Percentiles rank a stretch among this genome's conserved stretches.
Conservation (phyloP, 2,329 filamentous ascomycete species). For the Clarireedia monteithiana region DNA sequence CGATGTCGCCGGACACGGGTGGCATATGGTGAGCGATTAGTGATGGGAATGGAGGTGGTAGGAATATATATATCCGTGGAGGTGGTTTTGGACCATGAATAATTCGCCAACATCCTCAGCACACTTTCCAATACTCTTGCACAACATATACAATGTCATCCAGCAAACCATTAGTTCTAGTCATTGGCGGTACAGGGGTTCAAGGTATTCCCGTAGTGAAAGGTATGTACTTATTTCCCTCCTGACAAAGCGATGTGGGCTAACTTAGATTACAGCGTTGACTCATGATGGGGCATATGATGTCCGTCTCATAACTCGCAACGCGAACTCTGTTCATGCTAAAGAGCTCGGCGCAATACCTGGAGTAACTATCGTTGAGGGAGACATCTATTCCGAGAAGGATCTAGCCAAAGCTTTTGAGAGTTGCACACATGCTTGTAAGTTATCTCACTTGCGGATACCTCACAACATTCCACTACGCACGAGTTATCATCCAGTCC, state of each 20-base stretch:
- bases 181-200: conserved; percentile 34
- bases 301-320: conserved; percentile 33
- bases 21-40: neutral
- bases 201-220: conserved; percentile 32
- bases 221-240: conserved; percentile 15
- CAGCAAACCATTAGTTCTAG: conserved; percentile 45
- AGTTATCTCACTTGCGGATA: neutral
- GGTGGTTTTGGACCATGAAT: too few relatives aligned
- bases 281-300: conserved; percentile 8
- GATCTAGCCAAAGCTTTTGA: conserved; percentile 30
- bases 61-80: too few relatives aligned
- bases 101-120: neutral
- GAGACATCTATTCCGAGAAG: conserved; percentile 30
- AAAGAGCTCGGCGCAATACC: conserved; percentile 29
- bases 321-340: conserved; percentile 28
- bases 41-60: neutral
- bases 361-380: conserved; percentile 33
- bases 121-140: neutral
- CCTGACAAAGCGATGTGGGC: conserved; percentile 17
- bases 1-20: too few relatives aligned
- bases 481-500: too few relatives aligned
- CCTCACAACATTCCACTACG: too few relatives aligned
- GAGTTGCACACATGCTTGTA: conserved; percentile 29
- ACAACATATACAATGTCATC: neutral
- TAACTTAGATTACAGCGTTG: conserved; percentile 4